A percentile compares a stretch with the other conserved stretches of the same genome.
phyloP scores from a whole-genome alignment of 192 early-diverging fungal species.

The Backusella westeae region DNA sequence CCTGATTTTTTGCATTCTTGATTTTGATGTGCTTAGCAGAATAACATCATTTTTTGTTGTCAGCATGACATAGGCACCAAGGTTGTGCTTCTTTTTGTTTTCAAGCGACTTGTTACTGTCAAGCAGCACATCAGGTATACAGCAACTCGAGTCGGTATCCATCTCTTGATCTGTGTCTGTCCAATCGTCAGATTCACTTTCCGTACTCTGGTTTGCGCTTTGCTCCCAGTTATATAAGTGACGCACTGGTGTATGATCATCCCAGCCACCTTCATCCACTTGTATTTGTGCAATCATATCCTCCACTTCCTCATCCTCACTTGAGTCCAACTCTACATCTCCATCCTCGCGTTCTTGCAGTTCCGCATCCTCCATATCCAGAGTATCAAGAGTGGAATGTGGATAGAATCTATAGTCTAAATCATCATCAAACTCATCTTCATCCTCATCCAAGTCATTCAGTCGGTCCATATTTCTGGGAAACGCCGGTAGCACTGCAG shows the following conservation, averaged over 20 bases:
- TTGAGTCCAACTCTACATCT: slow-evolving; percentile 15
- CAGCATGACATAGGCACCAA: slow-evolving; percentile 22
- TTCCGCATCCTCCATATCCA: slow-evolving; percentile 14
- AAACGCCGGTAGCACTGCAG: slow-evolving; percentile 16
- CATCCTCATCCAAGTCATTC: slow-evolving; percentile 23
- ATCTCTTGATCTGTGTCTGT: not conserved
- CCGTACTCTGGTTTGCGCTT: not conserved
- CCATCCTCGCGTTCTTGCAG: slow-evolving; percentile 33
- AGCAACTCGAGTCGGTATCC: not conserved
- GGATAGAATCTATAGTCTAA: not conserved
- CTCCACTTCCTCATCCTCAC: slow-evolving; percentile 21
- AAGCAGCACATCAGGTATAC: slow-evolving; percentile 11
- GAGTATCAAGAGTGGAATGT: not conserved
- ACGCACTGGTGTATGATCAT: not conserved
- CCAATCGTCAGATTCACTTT: not conserved
- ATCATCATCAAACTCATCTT: slow-evolving; percentile 22
- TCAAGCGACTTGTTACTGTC: not conserved
- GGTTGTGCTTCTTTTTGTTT: not conserved
- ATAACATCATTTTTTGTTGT: slow-evolving; percentile 22
- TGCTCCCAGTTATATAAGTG: not conserved
- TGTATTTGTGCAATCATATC: not conserved
- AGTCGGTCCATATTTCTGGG: slow-evolving; percentile 23
- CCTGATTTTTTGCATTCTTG: slow-evolving; percentile 13
- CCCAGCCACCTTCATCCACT: slow-evolving; percentile 7
- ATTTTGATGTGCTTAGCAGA: slow-evolving; percentile 12